Percentiles rank a stretch among this genome's conserved stretches.
These are phyloP conservation scores for Phytophthora ramorum DNA, from an alignment of 352 stramenopile genomes.

Conservation along the genomic window DNA sequence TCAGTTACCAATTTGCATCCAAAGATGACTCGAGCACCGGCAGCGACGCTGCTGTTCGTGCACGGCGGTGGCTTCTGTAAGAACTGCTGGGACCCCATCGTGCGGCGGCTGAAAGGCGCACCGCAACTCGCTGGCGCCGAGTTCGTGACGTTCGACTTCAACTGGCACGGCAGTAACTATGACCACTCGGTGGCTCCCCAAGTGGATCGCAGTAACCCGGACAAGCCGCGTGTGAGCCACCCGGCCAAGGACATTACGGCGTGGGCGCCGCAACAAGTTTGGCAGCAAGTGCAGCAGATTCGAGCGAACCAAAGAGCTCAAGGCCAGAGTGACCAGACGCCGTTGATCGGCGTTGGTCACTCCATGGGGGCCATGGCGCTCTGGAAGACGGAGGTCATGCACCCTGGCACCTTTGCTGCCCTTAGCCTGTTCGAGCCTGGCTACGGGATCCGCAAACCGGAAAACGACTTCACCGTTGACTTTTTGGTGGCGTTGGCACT, in stretches of 20 bases:
- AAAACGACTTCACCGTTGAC: constrained; percentile 33
- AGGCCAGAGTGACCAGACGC: constrained; percentile 23
- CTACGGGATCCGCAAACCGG: constrained; percentile 27
- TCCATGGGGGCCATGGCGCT: constrained; percentile 58
- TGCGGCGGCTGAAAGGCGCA: constrained; percentile 38
- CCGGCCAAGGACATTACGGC: constrained; percentile 32
- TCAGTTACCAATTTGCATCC: constrained; percentile 14
- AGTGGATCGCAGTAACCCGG: constrained; percentile 35
- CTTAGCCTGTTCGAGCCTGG: constrained; percentile 55
- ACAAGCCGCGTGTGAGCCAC: constrained; percentile 47
- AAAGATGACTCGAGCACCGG: constrained; percentile 21
- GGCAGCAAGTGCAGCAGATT: constrained; percentile 35
- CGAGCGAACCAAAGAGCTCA: constrained; percentile 18
- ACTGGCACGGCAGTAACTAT: constrained; percentile 46
- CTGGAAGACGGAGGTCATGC: constrained; percentile 46
- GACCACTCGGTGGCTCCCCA: constrained; percentile 35
- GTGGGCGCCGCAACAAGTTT: constrained; percentile 38
- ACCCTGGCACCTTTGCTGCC: constrained; percentile 46
- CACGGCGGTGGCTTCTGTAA: constrained; percentile 53
- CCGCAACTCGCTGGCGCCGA: constrained; percentile 36
- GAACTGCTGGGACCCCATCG: constrained; percentile 52
- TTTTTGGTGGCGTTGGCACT: constrained; percentile 33
- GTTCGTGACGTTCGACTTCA: constrained; percentile 46
- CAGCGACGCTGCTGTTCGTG: constrained; percentile 45
- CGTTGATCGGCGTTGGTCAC: constrained; percentile 57